Base-by-base conservation (phyloP, 2,329 filamentous ascomycete species). In the Pezizomycotina sp. region DNA sequence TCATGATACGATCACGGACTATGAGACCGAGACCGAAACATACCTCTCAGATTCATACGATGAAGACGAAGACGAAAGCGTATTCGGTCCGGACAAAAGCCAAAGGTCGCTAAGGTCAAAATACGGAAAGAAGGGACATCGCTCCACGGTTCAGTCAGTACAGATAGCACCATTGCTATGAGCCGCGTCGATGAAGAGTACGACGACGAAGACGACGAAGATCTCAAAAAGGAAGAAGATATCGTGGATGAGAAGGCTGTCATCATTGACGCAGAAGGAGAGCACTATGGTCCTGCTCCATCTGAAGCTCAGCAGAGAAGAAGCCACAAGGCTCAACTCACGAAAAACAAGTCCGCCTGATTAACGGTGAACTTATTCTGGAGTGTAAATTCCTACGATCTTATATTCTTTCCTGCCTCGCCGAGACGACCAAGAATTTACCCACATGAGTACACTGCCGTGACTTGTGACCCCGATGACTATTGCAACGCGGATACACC, bases 371-470 rank as follows among this genome's bases (percentile, higher is more conserved):
- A 60, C 74, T 98, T 34, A 86, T 98, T 40, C 66, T 98, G 29
- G 89, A 98, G 62, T 95, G 89, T 66, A 98, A 98, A 61, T 98
- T 98, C 48, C 89, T 91, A 1, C 89, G 1, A 98, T 95, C 49
- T 65, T 98, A 25, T 91, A 95, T 68, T 92, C 83, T 56, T 98
- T 98, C 60, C 62, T 98, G 44, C 91, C 91, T 0, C 72, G 86
- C 10, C 73, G 86, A 42, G 83, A 93, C 54, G 86, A 92, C 56
- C 68, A 86, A 45, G 89, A 98, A 55, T 98, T 98, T 57, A 98
- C 89, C 0, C 84, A 95, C 55, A 95, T 95, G 86, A 76, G 89
- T 98, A 98, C 57, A 93, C 86, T 0, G 89, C 89, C 6, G 89
- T 92, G n/a, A 98, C 89, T 2, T 95, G 83, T 58, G 84, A 93